phyloP scores from a whole-genome alignment of 2,329 filamentous ascomycete species.

The Fusarium denticulatum region DNA sequence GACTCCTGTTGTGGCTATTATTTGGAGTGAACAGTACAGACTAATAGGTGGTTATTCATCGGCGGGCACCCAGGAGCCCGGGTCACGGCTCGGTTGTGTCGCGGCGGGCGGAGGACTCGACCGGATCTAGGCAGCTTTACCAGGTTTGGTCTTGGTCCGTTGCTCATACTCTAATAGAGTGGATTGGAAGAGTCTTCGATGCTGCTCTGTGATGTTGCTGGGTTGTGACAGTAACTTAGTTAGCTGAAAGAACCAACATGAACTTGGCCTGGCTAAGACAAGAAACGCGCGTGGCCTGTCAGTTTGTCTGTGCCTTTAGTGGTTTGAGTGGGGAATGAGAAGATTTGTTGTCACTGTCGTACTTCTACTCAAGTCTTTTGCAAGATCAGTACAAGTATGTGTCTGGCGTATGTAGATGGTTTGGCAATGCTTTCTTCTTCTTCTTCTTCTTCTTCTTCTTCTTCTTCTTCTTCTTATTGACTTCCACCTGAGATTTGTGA shows the following conservation, averaged over 20 bases:
- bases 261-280: conserved; percentile 5
- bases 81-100: conserved; percentile 36
- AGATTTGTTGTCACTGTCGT: conserved; percentile 8
- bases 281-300: not conserved
- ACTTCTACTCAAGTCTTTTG: conserved; percentile 7
- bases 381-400: not conserved
- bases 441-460: not conserved
- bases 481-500: not conserved
- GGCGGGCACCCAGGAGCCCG: conserved; percentile 38
- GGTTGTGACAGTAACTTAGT: conserved; percentile 5
- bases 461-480: too few species aligned
- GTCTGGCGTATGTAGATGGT: not conserved
- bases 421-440: not conserved
- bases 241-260: conserved; percentile 7
- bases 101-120: conserved; percentile 33
- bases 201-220: conserved; percentile 7
- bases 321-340: conserved; percentile 8
- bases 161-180: conserved; percentile 9
- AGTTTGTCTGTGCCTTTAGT: conserved; percentile 1
- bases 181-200: conserved; percentile 11
- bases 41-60: conserved; percentile 10
- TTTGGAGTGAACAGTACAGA: not conserved
- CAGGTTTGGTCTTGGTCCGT: conserved; percentile 19
- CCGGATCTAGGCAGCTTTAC: conserved; percentile 30
- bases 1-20: conserved; percentile 2